Percentiles rank a stretch among this genome's conserved stretches.
Conservation (phyloP, 305 asterid species). For the Fraxinus angustifolia region DNA sequence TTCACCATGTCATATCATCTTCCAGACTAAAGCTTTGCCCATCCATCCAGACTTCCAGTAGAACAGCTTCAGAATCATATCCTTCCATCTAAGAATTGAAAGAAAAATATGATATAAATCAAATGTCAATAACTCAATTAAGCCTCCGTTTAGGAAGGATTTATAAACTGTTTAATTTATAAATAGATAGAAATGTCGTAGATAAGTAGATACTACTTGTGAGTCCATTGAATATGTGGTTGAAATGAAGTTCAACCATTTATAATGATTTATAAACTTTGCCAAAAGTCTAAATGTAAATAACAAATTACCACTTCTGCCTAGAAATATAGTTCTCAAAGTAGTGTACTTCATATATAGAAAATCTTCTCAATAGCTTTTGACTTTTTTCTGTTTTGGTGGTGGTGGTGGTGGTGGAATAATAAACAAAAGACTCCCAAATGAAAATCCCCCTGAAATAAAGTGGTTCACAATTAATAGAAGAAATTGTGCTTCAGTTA, state of each 20-base stretch:
- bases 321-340: neutral
- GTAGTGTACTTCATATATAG: neutral
- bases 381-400: neutral
- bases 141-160: neutral
- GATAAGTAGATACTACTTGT: neutral
- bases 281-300: neutral
- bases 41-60: constrained; percentile 38
- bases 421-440: neutral
- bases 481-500: neutral
- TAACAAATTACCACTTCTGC: neutral
- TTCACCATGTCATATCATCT: constrained; percentile 33
- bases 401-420: neutral
- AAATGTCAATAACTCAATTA: neutral
- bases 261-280: neutral
- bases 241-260: neutral
- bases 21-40: constrained; percentile 30
- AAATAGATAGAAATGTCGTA: too few species aligned
- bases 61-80: constrained; percentile 33
- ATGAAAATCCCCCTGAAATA: neutral
- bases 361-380: neutral
- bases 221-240: neutral
- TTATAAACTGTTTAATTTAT: too few species aligned
- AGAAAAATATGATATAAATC: neutral
- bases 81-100: constrained; percentile 43
- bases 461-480: neutral